These are phyloP conservation scores for Lasiosphaeria ovina DNA, from an alignment of 495 filamentous ascomycete species.

Conservation along the genomic window DNA sequence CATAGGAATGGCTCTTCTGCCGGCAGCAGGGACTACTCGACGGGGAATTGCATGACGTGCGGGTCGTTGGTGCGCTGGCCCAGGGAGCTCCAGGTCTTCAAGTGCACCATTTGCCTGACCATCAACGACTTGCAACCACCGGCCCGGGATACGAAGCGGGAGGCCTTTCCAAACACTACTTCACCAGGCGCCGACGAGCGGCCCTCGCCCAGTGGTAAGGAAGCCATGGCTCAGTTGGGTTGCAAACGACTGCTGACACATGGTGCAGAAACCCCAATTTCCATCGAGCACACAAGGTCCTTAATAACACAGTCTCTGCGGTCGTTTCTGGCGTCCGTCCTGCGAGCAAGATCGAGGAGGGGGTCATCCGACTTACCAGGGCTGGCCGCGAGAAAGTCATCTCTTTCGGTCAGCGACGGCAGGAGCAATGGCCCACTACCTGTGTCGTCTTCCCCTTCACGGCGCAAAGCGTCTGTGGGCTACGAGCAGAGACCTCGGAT, in stretches of 20 bases:
- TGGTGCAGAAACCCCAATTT: conserved; percentile 24
- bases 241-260: neutral
- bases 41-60: conserved; percentile 80
- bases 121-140: conserved; percentile 74
- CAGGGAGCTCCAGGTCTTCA: conserved; percentile 67
- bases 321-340: conserved; percentile 20
- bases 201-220: conserved; percentile 9
- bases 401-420: conserved; percentile 6
- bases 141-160: conserved; percentile 15
- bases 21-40: conserved; percentile 47
- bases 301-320: conserved; percentile 31
- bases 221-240: neutral
- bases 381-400: conserved; percentile 1
- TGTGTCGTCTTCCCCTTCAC: neutral
- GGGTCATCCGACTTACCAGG: conserved; percentile 2
- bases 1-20: conserved; percentile 26
- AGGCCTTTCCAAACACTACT: conserved; percentile 8
- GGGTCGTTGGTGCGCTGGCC: conserved; percentile 82
- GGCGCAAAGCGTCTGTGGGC: conserved; percentile 2
- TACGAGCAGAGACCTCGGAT: neutral
- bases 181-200: conserved; percentile 12
- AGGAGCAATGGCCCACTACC: neutral
- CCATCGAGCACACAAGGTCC: conserved; percentile 32
- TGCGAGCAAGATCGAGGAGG: conserved; percentile 15
- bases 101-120: conserved; percentile 82